These are phyloP conservation scores for Psilocybe cyanescens DNA, from an alignment of 768 basidiomycete genomes.

Conservation along the genomic window DNA sequence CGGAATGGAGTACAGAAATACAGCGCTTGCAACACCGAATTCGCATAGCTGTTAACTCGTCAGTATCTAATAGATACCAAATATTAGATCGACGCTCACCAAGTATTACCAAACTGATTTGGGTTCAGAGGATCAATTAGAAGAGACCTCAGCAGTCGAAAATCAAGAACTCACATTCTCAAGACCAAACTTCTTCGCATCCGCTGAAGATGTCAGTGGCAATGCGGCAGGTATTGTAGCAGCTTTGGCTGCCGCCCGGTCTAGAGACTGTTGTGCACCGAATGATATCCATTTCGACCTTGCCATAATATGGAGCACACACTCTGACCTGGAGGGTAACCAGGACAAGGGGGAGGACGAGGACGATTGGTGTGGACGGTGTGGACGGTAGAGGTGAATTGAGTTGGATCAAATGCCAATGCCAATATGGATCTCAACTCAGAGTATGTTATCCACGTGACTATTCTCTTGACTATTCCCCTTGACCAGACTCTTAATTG, in stretches of 20 bases:
- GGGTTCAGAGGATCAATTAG: conserved; percentile 8
- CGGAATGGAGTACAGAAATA: conserved; percentile 96
- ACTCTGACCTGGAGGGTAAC: conserved; percentile 7
- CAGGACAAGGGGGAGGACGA: conserved; percentile 7
- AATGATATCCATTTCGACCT: conserved; percentile 44
- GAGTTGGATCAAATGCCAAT: conserved; percentile 9
- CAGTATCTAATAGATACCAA: conserved; percentile 11
- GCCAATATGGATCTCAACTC: conserved; percentile 10
- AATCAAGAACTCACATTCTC: conserved; percentile 80
- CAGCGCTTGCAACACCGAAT: conserved; percentile 96
- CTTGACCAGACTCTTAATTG: neutral
- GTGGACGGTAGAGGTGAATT: neutral
- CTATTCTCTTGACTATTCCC: neutral
- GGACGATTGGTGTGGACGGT: conserved; percentile 9
- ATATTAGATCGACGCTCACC: conserved; percentile 50
- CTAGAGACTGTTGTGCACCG: conserved; percentile 28
- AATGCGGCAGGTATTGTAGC: conserved; percentile 27
- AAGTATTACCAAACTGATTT: conserved; percentile 91
- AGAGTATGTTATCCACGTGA: neutral
- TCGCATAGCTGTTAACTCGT: conserved; percentile 78
- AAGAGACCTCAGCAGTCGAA: neutral
- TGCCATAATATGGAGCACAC: conserved; percentile 30
- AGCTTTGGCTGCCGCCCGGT: conserved; percentile 28
- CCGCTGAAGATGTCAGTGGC: conserved; percentile 54
- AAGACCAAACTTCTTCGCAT: conserved; percentile 91